Evolutionary conservation across 2,329 filamentous ascomycete species (phyloP).

Genomic region (Fusarium pseudograminearum): DNA sequence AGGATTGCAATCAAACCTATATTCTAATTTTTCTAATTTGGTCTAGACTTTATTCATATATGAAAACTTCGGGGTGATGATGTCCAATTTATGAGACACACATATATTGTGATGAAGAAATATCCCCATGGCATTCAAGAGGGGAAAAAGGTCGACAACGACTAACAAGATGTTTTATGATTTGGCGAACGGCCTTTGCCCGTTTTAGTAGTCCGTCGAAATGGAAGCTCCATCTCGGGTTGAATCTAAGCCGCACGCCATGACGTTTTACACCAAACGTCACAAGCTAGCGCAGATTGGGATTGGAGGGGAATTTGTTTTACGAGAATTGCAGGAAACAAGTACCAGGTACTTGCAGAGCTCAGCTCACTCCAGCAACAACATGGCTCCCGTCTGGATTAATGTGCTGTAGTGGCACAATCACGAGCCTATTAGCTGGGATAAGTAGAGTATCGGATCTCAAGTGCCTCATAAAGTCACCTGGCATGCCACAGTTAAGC

Average conservation of each 20-base stretch:
- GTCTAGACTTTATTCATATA: neutral
- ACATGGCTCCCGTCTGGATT: neutral
- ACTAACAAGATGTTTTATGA: neutral
- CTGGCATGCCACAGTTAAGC: neutral
- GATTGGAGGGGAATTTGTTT: slow-evolving; percentile 26
- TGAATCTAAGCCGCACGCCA: slow-evolving; percentile 41
- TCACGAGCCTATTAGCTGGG: too few species aligned
- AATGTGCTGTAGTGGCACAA: neutral
- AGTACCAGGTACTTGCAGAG: slow-evolving; percentile 29
- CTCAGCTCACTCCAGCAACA: neutral
- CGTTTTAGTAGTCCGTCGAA: slow-evolving; percentile 16
- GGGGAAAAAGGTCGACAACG: neutral
- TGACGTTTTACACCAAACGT: slow-evolving; percentile 37
- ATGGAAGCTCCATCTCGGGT: slow-evolving; percentile 29
- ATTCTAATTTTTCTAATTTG: neutral
- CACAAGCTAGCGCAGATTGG: slow-evolving; percentile 24
- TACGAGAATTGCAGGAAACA: slow-evolving; percentile 39
- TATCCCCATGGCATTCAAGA: neutral
- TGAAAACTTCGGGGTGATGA: neutral
- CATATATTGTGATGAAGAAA: neutral
- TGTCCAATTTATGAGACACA: neutral
- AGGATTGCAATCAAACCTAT: neutral
- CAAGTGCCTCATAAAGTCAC: neutral
- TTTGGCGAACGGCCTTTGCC: slow-evolving; percentile 24
- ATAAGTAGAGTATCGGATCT: neutral